These are phyloP conservation scores for Auriscalpium vulgare DNA, from an alignment of 768 basidiomycete genomes.

Conservation along the genomic window DNA sequence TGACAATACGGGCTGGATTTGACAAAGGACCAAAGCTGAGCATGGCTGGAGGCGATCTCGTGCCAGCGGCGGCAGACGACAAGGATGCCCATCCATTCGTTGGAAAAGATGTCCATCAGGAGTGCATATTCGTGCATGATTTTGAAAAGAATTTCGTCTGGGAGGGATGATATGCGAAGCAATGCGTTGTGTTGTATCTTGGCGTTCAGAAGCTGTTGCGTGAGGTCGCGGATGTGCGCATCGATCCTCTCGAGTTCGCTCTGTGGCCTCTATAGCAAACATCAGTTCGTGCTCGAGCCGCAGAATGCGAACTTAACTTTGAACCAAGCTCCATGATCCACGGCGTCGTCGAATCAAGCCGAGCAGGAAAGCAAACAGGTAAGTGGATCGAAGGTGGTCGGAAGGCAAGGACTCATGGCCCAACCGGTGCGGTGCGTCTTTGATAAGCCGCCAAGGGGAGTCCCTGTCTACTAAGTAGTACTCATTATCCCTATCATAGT, in stretches of 20 bases:
- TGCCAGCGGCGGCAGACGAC: background rate
- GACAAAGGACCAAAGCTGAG: background rate
- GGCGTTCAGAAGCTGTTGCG: background rate
- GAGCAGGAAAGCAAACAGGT: too few relatives aligned
- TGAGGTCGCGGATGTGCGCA: background rate
- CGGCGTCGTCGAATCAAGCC: too few relatives aligned
- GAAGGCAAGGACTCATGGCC: too few relatives aligned
- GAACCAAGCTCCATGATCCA: too few relatives aligned
- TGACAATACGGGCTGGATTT: background rate
- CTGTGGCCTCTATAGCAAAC: background rate
- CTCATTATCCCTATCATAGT: too few relatives aligned
- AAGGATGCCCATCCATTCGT: background rate
- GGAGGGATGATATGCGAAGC: background rate
- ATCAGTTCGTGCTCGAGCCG: too few relatives aligned
- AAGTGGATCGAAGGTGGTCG: too few relatives aligned
- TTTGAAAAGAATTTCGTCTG: background rate
- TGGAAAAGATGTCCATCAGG: background rate
- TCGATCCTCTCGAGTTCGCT: background rate
- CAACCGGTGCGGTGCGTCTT: too few relatives aligned
- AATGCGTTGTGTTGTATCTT: background rate
- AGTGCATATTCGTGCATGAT: background rate
- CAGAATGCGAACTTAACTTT: too few relatives aligned
- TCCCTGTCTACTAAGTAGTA: too few relatives aligned
- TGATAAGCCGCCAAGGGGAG: too few relatives aligned
- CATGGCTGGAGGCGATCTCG: background rate